phyloP scores from a whole-genome alignment of 2,329 filamentous ascomycete species.

The Dothistroma pini region DNA sequence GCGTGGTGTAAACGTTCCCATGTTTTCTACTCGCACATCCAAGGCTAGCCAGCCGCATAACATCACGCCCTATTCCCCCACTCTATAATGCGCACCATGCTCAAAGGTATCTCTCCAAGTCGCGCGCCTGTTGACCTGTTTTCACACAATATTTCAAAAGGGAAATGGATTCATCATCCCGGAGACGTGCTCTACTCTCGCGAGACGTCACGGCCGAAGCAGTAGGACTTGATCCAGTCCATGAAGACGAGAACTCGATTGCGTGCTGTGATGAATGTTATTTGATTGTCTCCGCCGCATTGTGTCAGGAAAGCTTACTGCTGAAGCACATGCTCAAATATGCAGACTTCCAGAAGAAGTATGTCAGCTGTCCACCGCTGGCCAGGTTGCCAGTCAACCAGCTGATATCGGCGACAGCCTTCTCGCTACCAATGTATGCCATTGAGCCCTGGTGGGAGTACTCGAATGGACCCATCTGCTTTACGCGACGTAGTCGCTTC shows the following conservation, averaged over 20 bases:
- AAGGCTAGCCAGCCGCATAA: not conserved
- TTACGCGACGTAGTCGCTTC: conserved; percentile 81
- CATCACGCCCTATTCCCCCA: not conserved
- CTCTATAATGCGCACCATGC: not conserved
- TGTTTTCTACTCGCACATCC: not conserved
- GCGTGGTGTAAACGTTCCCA: not conserved
- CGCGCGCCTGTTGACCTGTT: not conserved
- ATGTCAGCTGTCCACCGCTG: conserved; percentile 81
- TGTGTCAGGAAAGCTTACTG: conserved; percentile 59
- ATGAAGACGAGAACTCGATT: conserved; percentile 90
- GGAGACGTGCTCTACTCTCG: conserved; percentile 55
- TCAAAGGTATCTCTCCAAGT: not conserved
- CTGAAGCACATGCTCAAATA: conserved; percentile 99
- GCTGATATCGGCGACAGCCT: conserved; percentile 93
- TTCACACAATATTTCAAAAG: not conserved
- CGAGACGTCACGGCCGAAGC: conserved; percentile 93
- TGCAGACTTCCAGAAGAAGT: conserved; percentile 96
- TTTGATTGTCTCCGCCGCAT: conserved; percentile 7
- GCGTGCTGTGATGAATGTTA: conserved; percentile 57
- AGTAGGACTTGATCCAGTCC: conserved; percentile 96
- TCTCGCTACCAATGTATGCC: conserved; percentile 97
- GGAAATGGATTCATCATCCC: not conserved
- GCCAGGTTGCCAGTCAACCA: conserved; percentile 98
- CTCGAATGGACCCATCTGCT: conserved; percentile 95
- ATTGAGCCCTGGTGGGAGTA: conserved; percentile 97